Conservation (phyloP, 2,329 filamentous ascomycete genomes). For the Penicillium corylophilum region DNA sequence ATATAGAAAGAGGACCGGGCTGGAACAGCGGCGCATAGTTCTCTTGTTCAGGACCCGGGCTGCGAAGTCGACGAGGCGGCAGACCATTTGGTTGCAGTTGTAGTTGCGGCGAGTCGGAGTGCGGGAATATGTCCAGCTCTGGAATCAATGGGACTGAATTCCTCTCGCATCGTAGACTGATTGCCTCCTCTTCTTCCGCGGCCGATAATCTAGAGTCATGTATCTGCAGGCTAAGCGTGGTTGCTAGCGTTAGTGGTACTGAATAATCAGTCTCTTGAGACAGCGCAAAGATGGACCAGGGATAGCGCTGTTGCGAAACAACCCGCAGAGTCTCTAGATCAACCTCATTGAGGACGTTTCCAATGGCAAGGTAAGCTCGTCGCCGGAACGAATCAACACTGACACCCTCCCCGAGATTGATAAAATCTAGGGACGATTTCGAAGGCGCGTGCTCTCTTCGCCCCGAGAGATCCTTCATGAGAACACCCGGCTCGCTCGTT, state of each 20-base stretch:
- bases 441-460: constrained; percentile 41
- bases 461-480: constrained; percentile 69
- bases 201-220: constrained; percentile 65
- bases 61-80: constrained; percentile 39
- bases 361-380: constrained; percentile 76
- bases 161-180: constrained; percentile 36
- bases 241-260: constrained; percentile 79
- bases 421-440: constrained; percentile 34
- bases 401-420: constrained; percentile 72
- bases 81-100: constrained; percentile 34
- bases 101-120: constrained; percentile 33
- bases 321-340: constrained; percentile 73
- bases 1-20: constrained; percentile 76
- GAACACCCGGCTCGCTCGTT: constrained; percentile 64
- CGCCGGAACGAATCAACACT: constrained; percentile 68
- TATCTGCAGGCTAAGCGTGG: constrained; percentile 75
- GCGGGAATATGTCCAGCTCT: constrained; percentile 32
- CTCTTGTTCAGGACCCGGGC: constrained; percentile 33
- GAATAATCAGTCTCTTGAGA: constrained; percentile 65
- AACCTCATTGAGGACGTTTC: constrained; percentile 74
- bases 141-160: constrained; percentile 25
- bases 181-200: constrained; percentile 35
- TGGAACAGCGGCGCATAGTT: constrained; percentile 72
- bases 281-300: constrained; percentile 79
- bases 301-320: constrained; percentile 68